Evolutionary conservation across 495 filamentous ascomycete genomes (phyloP).

Genomic region (Penicillium desertorum): DNA sequence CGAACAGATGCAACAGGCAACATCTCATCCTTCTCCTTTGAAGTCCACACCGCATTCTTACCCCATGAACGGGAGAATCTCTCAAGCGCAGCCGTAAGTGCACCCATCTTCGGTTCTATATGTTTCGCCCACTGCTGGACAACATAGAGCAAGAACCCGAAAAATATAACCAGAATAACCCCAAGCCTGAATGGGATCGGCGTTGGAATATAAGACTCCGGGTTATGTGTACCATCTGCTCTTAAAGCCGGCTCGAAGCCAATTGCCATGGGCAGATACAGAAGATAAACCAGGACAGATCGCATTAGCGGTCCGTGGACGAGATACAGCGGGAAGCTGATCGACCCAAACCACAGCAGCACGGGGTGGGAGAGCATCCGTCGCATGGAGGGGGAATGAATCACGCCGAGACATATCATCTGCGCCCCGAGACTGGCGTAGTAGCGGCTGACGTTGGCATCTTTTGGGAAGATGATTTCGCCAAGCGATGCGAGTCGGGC

Average conservation of each 20-base stretch:
- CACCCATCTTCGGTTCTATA: conserved; percentile 14
- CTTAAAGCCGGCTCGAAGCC: conserved; percentile 6
- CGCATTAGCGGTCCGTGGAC: conserved; percentile 24
- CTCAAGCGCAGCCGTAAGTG: conserved; percentile 9
- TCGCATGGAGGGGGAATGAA: conserved; percentile 13
- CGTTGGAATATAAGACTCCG: conserved; percentile 15
- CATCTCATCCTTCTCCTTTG: neutral
- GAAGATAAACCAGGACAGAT: conserved; percentile 19
- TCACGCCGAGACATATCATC: conserved; percentile 15
- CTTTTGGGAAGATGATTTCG: conserved; percentile 8
- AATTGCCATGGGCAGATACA: conserved; percentile 15
- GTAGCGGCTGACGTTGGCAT: conserved; percentile 11
- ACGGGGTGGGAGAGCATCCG: conserved; percentile 16
- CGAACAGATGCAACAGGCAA: neutral
- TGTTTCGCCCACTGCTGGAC: conserved; percentile 10
- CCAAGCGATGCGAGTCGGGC: conserved; percentile 10
- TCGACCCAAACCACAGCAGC: conserved; percentile 20
- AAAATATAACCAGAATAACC: conserved; percentile 11
- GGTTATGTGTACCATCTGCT: conserved; percentile 10
- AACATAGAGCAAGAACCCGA: conserved; percentile 11
- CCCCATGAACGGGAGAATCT: conserved; percentile 16
- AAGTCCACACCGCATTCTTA: conserved; percentile 5
- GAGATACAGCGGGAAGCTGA: conserved; percentile 26
- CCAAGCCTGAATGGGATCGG: conserved; percentile 11
- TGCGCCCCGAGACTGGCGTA: conserved; percentile 16